phyloP scores from a whole-genome alignment of 1,284 basidiomycete genomes.

The Ceratobasidium sp. region DNA sequence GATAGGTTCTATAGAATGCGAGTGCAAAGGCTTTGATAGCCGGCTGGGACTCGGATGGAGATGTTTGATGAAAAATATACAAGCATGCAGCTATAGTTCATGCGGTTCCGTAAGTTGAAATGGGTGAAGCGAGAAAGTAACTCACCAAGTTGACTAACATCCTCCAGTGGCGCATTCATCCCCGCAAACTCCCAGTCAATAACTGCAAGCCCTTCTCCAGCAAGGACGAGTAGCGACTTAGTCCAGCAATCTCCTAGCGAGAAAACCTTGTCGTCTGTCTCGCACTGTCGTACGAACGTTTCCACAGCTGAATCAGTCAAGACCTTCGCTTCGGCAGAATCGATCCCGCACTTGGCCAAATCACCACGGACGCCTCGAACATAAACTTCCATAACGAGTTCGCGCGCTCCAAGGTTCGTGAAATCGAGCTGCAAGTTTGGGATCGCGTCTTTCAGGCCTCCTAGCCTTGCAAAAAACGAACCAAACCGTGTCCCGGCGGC shows the following conservation, averaged over 20 bases:
- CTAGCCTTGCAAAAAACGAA: constrained; percentile 15
- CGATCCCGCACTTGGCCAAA: constrained; percentile 16
- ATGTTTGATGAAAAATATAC: constrained; percentile 7
- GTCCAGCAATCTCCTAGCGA: constrained; percentile 27
- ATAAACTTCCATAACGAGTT: background rate
- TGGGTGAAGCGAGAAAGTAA: background rate
- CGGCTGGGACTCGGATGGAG: background rate
- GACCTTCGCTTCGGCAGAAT: background rate
- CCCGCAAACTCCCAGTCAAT: constrained; percentile 43
- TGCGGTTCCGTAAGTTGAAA: too few relatives aligned
- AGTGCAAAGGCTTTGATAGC: constrained; percentile 8
- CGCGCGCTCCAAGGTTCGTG: background rate
- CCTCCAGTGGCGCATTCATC: constrained; percentile 1
- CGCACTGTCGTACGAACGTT: background rate
- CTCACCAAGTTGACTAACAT: constrained; percentile 8
- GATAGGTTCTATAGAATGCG: background rate
- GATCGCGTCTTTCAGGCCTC: background rate
- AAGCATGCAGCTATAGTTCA: constrained; percentile 3
- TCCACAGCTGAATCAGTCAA: background rate
- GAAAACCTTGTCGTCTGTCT: background rate
- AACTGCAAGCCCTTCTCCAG: background rate
- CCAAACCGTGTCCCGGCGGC: background rate
- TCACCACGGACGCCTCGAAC: background rate
- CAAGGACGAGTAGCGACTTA: background rate
- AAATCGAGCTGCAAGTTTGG: background rate